Evolutionary conservation across 495 filamentous ascomycete species (phyloP), one percentile per base, ranked within the genome.

Genomic region (Hypoxylon crocopeplum): DNA sequence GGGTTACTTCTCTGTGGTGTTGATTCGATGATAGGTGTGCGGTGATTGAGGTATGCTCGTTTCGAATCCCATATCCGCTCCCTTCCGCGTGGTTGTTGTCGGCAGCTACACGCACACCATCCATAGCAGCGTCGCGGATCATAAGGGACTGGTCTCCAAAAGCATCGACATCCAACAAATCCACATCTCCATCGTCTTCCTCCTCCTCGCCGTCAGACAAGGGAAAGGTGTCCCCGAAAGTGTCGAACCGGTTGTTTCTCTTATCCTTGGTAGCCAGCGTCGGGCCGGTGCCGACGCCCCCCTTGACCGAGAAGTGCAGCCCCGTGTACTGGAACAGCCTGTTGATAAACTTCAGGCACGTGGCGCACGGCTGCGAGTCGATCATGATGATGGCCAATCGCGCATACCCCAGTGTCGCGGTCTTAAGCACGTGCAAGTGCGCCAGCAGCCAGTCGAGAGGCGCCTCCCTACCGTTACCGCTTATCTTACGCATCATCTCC

Each of bases 341-440:
- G 12, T 62, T 57, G 8, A 69, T 49, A 25, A 69, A 67, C 21
- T 40, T 34, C 0, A 63, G 33, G 10, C 67, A 69, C 1, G 48
- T 52, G 0, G 34, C 22, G 17, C 67, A 69, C 0, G 67, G 63
- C 27, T 67, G 55, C 2, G 56, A 60, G 37, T 67, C 63, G 1
- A 69, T 67, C 11, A 52, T 52, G 7, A 69, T 67, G 12, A 58
- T 20, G 0, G 52, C 50, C 0, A 24, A 55, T 1, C 63, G 33
- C 5, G 27, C 37, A 4, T 50, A 12, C 1, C 59, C 63, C 0
- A 69, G 52, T 2, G 36, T 51, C 2, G 32, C 34, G 0, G 15
- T 3, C 24, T 32, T 48, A 1, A 67, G 45, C 19, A 21, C 38
- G 24, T 46, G 45, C 20, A 69, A 7, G 2, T 41, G 42, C 3